Percentiles rank a stretch among this genome's conserved stretches.
Conservation (phyloP, 2,329 filamentous ascomycete genomes). For the Aspergillus vadensis region DNA sequence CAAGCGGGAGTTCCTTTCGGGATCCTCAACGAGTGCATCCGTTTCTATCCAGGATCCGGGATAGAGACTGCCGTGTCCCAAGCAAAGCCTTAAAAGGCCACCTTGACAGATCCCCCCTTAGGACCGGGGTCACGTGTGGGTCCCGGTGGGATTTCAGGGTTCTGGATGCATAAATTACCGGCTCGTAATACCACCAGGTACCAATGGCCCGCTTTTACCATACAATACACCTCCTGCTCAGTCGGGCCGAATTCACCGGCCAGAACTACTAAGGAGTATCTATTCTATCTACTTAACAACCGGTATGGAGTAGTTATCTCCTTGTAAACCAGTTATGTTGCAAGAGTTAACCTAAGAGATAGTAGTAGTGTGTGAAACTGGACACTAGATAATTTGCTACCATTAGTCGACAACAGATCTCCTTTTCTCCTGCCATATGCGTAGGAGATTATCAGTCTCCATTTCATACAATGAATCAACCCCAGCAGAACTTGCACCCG, state of each 20-base stretch:
- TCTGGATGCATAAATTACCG: slow-evolving; percentile 21
- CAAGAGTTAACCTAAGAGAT: too few relatives aligned
- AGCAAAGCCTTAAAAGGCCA: slow-evolving; percentile 19
- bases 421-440: background rate
- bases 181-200: slow-evolving; percentile 12
- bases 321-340: too few relatives aligned
- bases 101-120: slow-evolving; percentile 20
- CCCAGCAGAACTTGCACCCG: background rate
- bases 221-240: slow-evolving; percentile 5
- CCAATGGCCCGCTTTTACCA: slow-evolving; percentile 1
- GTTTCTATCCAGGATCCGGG: background rate
- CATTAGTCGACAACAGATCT: background rate
- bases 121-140: slow-evolving; percentile 20
- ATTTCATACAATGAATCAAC: background rate
- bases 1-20: background rate
- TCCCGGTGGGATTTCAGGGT: slow-evolving; percentile 17
- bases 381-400: background rate
- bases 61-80: background rate
- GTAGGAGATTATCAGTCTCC: background rate
- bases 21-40: background rate
- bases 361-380: too few relatives aligned
- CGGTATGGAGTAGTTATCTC: background rate
- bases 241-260: background rate
- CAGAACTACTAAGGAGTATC: background rate
- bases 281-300: background rate